Evolutionary conservation across 1,139 yeast genomes (phyloP), one percentile per base, ranked within the genome.

Genomic region (Taphrina wiesneri): DNA sequence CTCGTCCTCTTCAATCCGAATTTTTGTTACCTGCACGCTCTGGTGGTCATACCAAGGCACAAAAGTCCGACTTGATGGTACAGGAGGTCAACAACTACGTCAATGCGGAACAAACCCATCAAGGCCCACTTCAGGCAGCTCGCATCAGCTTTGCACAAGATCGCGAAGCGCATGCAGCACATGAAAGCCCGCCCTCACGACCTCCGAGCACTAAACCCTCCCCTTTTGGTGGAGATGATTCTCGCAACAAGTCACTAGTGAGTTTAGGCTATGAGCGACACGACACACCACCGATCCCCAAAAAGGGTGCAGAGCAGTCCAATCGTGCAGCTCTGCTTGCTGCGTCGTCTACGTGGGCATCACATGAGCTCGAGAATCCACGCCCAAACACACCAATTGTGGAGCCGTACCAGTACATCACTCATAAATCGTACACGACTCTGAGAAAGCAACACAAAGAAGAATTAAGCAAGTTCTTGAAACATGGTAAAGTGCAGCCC

Each of bases 141-240:
- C 56, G 64, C 30, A 49, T 60, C 28, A 49, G 57, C 32, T 60
- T 60, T 23, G 64, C 64, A 13, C 64, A 60, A 25, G 64, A 60
- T 32, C 30, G 64, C 17, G 57, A 52, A 49, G 41, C 56, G 5
- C 64, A 60, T 41, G 64, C 49, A 9, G 23, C 36, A 11, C 45
- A 54, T 17, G 30, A 23, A 2, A 54, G 47, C 9, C 59, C 59
- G 15, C 59, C 59, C 5, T 54, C 59, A 6, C 46, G 59, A 25
- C 59, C 59, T 6, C 36, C 56, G 5, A 59, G 63, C 17, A 32
- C 56, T 9, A 41, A 25, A 21, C 56, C 54, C 1, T 30, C 21
- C 9, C 56, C 47, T 7, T 34, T 45, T 41, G 41, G 39, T 17
- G 56, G 32, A 15, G 49, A 36, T 9, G 46, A 51, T 25, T n/a